phyloP scores from a whole-genome alignment of 257 asterid species.

The Solanum clarkiae region DNA sequence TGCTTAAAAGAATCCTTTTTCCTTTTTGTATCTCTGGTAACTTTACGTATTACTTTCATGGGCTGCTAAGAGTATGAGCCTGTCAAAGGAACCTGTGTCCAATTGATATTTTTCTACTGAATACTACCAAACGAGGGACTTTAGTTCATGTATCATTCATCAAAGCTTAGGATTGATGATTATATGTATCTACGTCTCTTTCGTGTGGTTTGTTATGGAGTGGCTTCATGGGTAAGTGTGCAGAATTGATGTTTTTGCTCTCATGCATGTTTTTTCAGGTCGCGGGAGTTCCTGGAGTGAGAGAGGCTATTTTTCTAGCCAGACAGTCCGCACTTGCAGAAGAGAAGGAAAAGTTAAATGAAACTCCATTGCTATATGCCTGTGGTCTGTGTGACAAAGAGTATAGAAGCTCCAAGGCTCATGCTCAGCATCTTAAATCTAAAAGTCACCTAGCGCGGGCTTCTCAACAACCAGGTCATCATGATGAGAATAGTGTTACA shows the following conservation, averaged over 20 bases:
- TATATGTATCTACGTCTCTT: not conserved
- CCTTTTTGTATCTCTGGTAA: not conserved
- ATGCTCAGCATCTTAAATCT: conserved; percentile 78
- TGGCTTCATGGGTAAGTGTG: not conserved
- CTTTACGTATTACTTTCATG: not conserved
- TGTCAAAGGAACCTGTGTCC: not conserved
- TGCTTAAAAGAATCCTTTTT: not conserved
- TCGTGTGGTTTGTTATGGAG: not conserved
- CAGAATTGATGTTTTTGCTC: not conserved
- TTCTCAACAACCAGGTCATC: conserved; percentile 29
- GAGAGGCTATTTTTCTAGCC: conserved; percentile 67
- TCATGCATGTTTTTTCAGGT: conserved; percentile 31
- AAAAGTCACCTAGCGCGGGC: conserved; percentile 55
- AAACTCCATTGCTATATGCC: conserved; percentile 63
- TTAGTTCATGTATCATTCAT: not conserved
- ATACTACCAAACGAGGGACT: not conserved
- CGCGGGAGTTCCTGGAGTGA: conserved; percentile 97
- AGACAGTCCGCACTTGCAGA: conserved; percentile 77
- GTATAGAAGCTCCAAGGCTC: conserved; percentile 84
- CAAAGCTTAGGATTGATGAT: not conserved
- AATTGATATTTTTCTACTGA: not conserved
- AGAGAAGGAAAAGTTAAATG: conserved; percentile 41
- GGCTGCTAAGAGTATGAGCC: not conserved
- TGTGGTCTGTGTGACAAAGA: conserved; percentile 80
- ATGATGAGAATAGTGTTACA: conserved; percentile 34